phyloP scores from a whole-genome alignment of 2,329 filamentous ascomycete genomes.

The Microsporum ferrugineum region DNA sequence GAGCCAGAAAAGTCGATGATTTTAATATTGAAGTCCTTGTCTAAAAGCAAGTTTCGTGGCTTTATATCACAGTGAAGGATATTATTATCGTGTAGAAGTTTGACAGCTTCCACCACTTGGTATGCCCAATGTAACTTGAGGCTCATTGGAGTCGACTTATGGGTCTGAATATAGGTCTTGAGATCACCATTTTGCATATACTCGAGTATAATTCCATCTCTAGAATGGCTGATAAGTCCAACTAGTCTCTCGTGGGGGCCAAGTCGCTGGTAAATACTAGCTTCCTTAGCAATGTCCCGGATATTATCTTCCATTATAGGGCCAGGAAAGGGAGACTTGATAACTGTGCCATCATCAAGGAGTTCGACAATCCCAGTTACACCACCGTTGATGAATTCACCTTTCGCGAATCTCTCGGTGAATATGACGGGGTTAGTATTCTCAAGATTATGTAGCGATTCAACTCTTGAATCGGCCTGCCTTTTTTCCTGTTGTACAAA shows the following conservation, averaged over 20 bases:
- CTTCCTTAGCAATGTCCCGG: constrained; percentile 7
- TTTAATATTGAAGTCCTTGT: constrained; percentile 25
- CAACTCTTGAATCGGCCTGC: background rate
- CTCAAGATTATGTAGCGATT: too few species aligned
- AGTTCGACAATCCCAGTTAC: constrained; percentile 9
- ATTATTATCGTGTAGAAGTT: constrained; percentile 26
- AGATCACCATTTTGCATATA: constrained; percentile 9
- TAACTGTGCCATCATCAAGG: constrained; percentile 2
- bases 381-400: constrained; percentile 5
- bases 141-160: constrained; percentile 6
- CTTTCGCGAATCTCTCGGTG: constrained; percentile 4
- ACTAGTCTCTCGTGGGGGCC: constrained; percentile 5
- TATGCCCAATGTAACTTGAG: constrained; percentile 22
- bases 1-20: constrained; percentile 31
- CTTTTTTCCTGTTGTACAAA: background rate
- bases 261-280: constrained; percentile 3
- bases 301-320: constrained; percentile 1
- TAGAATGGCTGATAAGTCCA: constrained; percentile 4
- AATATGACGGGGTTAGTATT: background rate
- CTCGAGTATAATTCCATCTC: constrained; percentile 5
- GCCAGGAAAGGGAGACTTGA: constrained; percentile 6
- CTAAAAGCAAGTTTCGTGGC: constrained; percentile 31
- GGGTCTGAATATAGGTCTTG: constrained; percentile 2
- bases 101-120: constrained; percentile 26
- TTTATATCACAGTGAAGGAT: constrained; percentile 34